A percentile compares a stretch with the other conserved stretches of the same genome.
phyloP scores from a whole-genome alignment of 2,329 filamentous ascomycete species.

The Aspergillus thermomutatus region DNA sequence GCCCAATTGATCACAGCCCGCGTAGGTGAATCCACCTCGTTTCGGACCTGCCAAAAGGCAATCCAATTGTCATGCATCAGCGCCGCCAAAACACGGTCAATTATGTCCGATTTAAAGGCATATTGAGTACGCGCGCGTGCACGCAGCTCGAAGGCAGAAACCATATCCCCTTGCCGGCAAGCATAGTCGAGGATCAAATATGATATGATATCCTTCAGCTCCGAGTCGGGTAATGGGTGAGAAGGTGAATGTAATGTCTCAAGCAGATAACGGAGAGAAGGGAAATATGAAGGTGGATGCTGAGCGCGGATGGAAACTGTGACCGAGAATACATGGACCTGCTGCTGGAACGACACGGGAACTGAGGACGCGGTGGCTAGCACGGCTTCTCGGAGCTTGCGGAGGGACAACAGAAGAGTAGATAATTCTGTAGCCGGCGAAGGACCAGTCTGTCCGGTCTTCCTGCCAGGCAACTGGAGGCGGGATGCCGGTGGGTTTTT shows the following conservation, averaged over 20 bases:
- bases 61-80: conserved; percentile 81
- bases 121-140: conserved; percentile 49
- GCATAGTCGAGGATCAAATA: conserved; percentile 86
- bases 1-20: conserved; percentile 78
- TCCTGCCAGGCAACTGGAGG: conserved; percentile 16
- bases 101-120: conserved; percentile 61
- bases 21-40: conserved; percentile 74
- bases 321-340: conserved; percentile 88
- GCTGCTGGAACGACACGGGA: conserved; percentile 75
- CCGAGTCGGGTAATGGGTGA: conserved; percentile 65
- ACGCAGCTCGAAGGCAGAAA: conserved; percentile 67
- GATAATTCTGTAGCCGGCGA: conserved; percentile 63
- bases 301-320: conserved; percentile 76
- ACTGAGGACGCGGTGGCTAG: conserved; percentile 68
- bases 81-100: conserved; percentile 66
- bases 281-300: conserved; percentile 85
- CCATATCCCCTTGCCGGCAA: conserved; percentile 73
- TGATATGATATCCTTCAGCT: conserved; percentile 73
- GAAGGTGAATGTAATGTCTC: conserved; percentile 62
- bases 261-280: conserved; percentile 77
- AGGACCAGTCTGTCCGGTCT: conserved; percentile 25
- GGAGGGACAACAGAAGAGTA: conserved; percentile 74
- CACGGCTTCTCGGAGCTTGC: conserved; percentile 88
- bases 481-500: conserved; percentile 37
- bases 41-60: conserved; percentile 68